These are phyloP conservation scores for Colletotrichum sp. DNA, from an alignment of 2,329 filamentous ascomycete species.

Conservation along the genomic window DNA sequence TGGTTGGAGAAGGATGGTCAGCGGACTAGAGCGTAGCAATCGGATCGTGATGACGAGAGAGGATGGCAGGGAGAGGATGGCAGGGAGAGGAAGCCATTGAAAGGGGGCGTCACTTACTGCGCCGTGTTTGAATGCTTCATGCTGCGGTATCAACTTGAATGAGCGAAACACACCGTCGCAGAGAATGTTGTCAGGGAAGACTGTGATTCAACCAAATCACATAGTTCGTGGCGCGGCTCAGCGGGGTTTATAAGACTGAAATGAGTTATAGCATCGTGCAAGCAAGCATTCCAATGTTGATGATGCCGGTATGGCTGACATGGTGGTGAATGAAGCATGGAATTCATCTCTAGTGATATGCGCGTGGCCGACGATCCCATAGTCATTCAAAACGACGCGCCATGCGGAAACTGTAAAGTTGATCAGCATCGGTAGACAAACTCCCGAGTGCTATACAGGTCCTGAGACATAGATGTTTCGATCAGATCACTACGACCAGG, in stretches of 20 bases:
- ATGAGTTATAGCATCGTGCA: background rate
- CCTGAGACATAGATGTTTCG: background rate
- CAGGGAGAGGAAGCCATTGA: background rate
- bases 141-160: fast-evolving
- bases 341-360: background rate
- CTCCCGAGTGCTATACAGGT: background rate
- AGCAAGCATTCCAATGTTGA: background rate
- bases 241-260: background rate
- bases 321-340: background rate
- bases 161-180: background rate
- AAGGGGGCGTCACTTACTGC: background rate
- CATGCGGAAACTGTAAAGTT: background rate
- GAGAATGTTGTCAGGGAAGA: background rate
- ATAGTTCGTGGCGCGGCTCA: background rate
- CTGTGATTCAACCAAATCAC: background rate
- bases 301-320: background rate
- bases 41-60: no score
- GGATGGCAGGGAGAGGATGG: no score
- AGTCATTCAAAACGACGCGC: background rate
- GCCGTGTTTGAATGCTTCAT: background rate
- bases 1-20: background rate
- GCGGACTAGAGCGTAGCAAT: background rate
- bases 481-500: fast-evolving
- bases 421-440: background rate
- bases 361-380: background rate